phyloP scores from a whole-genome alignment of 2,329 filamentous ascomycete species.

The Myotisia sp. region DNA sequence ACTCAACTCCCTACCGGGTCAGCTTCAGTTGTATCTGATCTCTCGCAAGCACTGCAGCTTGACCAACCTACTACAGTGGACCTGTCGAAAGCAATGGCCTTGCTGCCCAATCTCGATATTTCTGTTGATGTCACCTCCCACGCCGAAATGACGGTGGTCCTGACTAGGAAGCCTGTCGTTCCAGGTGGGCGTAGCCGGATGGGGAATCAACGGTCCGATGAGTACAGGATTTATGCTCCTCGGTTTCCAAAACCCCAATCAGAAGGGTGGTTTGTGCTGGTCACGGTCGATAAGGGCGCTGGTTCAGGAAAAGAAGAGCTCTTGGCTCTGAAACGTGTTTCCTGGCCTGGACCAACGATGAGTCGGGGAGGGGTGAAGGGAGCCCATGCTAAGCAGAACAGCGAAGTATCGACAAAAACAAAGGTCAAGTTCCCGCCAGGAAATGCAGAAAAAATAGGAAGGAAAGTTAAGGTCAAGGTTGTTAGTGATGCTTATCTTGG shows the following conservation, averaged over 20 bases:
- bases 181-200: not conserved
- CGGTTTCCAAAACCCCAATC: constrained; percentile 87
- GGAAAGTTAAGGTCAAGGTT: constrained; percentile 46
- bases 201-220: constrained; percentile 17
- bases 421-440: constrained; percentile 10
- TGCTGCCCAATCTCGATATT: constrained; percentile 56
- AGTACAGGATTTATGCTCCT: constrained; percentile 63
- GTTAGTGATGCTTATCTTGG: constrained; percentile 81
- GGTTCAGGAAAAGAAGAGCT: constrained; percentile 49
- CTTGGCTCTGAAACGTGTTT: constrained; percentile 70
- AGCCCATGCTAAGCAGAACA: constrained; percentile 11
- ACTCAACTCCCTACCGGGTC: constrained; percentile 21
- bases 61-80: constrained; percentile 15
- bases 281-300: constrained; percentile 35
- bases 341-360: constrained; percentile 43
- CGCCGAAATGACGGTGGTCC: constrained; percentile 38
- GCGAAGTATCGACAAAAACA: constrained; percentile 8
- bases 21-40: constrained; percentile 14
- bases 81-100: constrained; percentile 45
- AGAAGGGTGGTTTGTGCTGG: constrained; percentile 80
- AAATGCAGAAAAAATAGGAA: constrained; percentile 4
- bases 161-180: constrained; percentile 8
- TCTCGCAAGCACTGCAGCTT: constrained; percentile 21
- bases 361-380: constrained; percentile 12
- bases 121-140: constrained; percentile 47